Evolutionary conservation across 169 alveolate genomes (phyloP), one percentile per base, ranked within the genome.

Genomic region (Plasmodium adleri): DNA sequence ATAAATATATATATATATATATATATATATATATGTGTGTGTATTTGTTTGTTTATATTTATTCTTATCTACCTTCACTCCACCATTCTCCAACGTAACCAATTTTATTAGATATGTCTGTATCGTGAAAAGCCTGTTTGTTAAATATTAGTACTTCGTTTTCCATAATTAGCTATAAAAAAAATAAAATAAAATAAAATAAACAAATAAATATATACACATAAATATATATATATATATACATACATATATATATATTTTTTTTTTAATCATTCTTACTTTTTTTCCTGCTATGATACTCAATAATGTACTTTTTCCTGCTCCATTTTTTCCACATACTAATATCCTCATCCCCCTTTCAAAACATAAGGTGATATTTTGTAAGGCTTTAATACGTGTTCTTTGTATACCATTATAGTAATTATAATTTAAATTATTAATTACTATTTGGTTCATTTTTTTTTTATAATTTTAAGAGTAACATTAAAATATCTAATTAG

Each of bases 51-150:
- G 47, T 39, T 39, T 39, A 39, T 9, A 62, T 15, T 62, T 20
- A 10, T 75, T 63, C 49, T 72, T 62, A 28, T 43, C 20, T 83
- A 83, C 91, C 91, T 17, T 83, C 86, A 52, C 73, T 71, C 91
- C 91, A 83, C 91, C 91, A 83, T 63, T 83, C 91, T 64, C 91
- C 91, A 5, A 83, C 91, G 49, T 54, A 83, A 32, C 86, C 83
- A 15, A 83, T 83, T 83, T 76, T 54, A 15, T 63, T 63, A 17
- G 83, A 26, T 59, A 83, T 17, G 15, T 83, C n/a, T 26, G 85
- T 68, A 60, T 83, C 91, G 49, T 83, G 91, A 26, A 83, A 83
- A 8, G 64, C 83, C 1, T 83, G 91, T 32, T 59, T 83, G 15
- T 83, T 83, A 63, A 83, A 83, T 12, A 68, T 64, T 28, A 71